Percentiles rank a stretch among this genome's conserved stretches.
phyloP scores from a whole-genome alignment of 2,329 filamentous ascomycete genomes.

The Aureobasidium sp. region DNA sequence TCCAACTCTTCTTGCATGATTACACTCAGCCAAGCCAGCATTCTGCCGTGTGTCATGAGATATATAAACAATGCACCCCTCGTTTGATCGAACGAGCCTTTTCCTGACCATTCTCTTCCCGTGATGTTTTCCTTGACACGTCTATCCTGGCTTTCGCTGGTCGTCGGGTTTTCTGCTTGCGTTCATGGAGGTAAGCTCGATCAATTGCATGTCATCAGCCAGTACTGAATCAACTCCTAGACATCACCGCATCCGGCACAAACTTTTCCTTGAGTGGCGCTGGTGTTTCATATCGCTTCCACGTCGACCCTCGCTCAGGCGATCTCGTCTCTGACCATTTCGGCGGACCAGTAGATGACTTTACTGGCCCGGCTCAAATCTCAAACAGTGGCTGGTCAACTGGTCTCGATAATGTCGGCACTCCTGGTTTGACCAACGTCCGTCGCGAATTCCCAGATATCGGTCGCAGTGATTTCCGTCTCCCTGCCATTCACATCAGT shows the following conservation, averaged over 20 bases:
- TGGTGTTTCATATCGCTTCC: slow-evolving; percentile 56
- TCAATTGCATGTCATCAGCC: too few species aligned
- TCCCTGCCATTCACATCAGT: slow-evolving; percentile 54
- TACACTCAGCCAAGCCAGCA: not conserved
- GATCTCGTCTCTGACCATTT: slow-evolving; percentile 58
- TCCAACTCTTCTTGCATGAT: not conserved
- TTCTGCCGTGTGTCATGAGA: not conserved
- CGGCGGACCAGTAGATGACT: slow-evolving; percentile 49
- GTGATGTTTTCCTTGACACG: not conserved
- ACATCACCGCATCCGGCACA: slow-evolving; percentile 46
- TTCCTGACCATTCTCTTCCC: not conserved
- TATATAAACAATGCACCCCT: not conserved
- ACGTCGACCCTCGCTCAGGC: slow-evolving; percentile 49
- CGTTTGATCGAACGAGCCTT: not conserved
- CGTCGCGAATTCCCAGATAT: slow-evolving; percentile 59
- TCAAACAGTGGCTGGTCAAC: slow-evolving; percentile 48
- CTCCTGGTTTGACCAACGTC: slow-evolving; percentile 37
- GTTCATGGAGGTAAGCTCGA: not conserved
- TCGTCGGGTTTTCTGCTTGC: not conserved
- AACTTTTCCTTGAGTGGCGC: slow-evolving; percentile 52
- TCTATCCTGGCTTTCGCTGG: not conserved
- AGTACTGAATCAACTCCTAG: not conserved
- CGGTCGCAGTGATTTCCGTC: slow-evolving; percentile 56
- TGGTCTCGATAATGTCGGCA: slow-evolving; percentile 19
- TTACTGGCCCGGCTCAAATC: slow-evolving; percentile 38